A percentile compares a stretch with the other conserved stretches of the same genome.
Evolutionary conservation across 176 grass and related monocot species (phyloP).

Genomic region (Cenchrus americanus): DNA sequence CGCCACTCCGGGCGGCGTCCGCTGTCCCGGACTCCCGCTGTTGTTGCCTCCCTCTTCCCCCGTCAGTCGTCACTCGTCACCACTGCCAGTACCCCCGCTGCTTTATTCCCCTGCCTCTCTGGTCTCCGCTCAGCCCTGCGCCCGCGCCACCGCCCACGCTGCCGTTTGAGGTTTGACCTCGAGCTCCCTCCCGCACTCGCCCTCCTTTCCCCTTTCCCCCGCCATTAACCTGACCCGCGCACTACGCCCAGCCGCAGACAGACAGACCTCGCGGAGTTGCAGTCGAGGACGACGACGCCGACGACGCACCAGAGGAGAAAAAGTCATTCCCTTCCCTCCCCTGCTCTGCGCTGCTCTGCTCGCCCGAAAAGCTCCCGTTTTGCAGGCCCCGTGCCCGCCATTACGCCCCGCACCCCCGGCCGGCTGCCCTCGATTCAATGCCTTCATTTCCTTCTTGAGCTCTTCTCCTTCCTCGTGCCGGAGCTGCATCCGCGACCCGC

Average conservation of each 20-base stretch:
- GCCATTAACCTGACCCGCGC: background rate
- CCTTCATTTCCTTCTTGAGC: slow-evolving; percentile 10
- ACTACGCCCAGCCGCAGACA: background rate
- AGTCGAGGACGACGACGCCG: background rate
- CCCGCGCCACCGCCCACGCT: background rate
- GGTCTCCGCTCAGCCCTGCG: background rate
- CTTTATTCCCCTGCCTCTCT: slow-evolving; percentile 13
- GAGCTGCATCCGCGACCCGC: background rate
- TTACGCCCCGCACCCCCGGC: background rate
- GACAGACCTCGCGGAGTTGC: background rate
- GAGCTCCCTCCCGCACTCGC: background rate
- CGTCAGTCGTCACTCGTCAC: background rate
- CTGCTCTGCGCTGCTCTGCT: background rate
- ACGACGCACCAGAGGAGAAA: background rate
- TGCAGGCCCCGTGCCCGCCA: slow-evolving; percentile 42
- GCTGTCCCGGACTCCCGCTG: too few species aligned
- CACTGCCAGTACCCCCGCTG: background rate
- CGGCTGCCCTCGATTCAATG: background rate
- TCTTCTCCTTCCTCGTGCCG: background rate
- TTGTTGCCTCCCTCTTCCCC: background rate
- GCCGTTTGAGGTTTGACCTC: slow-evolving; percentile 42
- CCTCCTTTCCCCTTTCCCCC: slow-evolving; percentile 1
- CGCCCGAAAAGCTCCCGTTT: slow-evolving; percentile 10
- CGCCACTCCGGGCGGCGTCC: background rate
- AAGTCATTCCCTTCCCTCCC: background rate